Evolutionary conservation across 306 rosid species (phyloP).

Genomic region (Lotus japonicus): DNA sequence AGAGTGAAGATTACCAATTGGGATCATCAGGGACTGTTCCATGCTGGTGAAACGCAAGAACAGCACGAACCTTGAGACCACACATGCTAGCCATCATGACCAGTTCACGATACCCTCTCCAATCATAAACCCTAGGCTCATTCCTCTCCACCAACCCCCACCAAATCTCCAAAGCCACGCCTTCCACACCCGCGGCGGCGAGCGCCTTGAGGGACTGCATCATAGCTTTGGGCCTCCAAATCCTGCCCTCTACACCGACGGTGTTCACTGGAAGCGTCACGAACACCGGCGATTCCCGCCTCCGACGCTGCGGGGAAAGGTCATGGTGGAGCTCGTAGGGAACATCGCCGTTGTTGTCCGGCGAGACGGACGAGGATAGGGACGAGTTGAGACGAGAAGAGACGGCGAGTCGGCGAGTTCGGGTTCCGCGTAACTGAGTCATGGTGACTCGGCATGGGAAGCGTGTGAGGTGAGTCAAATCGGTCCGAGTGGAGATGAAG

Average conservation of each 20-base stretch:
- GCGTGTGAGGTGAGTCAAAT: constrained; percentile 27
- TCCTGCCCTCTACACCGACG: constrained; percentile 29
- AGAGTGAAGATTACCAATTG: constrained; percentile 40
- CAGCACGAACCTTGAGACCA: constrained; percentile 71
- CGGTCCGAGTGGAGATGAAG: constrained; percentile 36
- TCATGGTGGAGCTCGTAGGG: constrained; percentile 67
- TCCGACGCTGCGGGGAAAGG: constrained; percentile 41
- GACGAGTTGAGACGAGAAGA: constrained; percentile 59
- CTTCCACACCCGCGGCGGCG: constrained; percentile 69
- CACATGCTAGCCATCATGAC: constrained; percentile 48
- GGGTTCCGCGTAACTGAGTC: constrained; percentile 22
- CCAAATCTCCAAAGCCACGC: constrained; percentile 86
- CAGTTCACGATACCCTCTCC: constrained; percentile 70
- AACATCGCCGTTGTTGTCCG: constrained; percentile 51
- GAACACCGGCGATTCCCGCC: constrained; percentile 56
- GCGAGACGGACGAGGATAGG: constrained; percentile 43
- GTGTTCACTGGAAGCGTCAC: constrained; percentile 59
- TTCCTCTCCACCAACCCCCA: constrained; percentile 89
- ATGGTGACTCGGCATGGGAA: constrained; percentile 35
- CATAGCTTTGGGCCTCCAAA: constrained; percentile 43
- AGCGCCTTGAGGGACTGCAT: constrained; percentile 52
- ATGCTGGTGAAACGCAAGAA: constrained; percentile 68
- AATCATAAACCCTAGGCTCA: constrained; percentile 59
- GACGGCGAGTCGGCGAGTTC: constrained; percentile 25
- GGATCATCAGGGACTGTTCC: constrained; percentile 51